A percentile compares a stretch with the other conserved stretches of the same genome.
Conservation (phyloP, 352 stramenopile species). For the Pythium utonaiense region DNA sequence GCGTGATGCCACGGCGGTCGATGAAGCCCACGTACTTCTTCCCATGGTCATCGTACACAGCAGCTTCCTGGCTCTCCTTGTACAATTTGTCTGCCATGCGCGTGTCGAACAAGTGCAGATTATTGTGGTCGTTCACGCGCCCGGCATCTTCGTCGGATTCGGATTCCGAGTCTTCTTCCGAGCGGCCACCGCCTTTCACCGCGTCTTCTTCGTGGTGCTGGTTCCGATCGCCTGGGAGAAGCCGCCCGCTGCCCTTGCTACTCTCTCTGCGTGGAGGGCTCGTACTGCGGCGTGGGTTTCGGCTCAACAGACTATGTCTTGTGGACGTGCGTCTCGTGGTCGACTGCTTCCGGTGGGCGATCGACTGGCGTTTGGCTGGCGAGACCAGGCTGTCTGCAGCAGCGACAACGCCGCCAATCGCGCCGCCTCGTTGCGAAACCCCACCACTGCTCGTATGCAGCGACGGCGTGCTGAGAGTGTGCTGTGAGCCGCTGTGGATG, state of each 20-base stretch:
- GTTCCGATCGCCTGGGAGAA: background rate
- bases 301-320: background rate
- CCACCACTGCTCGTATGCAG: background rate
- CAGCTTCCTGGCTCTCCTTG: slow-evolving; percentile 19
- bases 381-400: background rate
- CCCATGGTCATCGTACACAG: slow-evolving; percentile 43
- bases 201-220: slow-evolving; percentile 7
- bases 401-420: background rate
- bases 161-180: slow-evolving; percentile 4
- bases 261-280: slow-evolving; percentile 1
- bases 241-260: background rate
- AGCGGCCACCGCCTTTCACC: background rate
- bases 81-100: slow-evolving; percentile 28
- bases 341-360: slow-evolving; percentile 9
- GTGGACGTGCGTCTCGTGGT: slow-evolving; percentile 8
- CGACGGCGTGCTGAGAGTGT: background rate
- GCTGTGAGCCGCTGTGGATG: slow-evolving; percentile 3
- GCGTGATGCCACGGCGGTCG: slow-evolving; percentile 59
- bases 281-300: background rate
- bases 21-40: slow-evolving; percentile 40
- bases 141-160: slow-evolving; percentile 4
- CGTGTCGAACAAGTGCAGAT: slow-evolving; percentile 24
- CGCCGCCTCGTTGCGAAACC: background rate
- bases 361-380: slow-evolving; percentile 14
- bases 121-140: slow-evolving; percentile 11